A percentile compares a stretch with the other conserved stretches of the same genome.
phyloP scores from a whole-genome alignment of 129 eudicot genomes.

The Flaveria ramosissima region DNA sequence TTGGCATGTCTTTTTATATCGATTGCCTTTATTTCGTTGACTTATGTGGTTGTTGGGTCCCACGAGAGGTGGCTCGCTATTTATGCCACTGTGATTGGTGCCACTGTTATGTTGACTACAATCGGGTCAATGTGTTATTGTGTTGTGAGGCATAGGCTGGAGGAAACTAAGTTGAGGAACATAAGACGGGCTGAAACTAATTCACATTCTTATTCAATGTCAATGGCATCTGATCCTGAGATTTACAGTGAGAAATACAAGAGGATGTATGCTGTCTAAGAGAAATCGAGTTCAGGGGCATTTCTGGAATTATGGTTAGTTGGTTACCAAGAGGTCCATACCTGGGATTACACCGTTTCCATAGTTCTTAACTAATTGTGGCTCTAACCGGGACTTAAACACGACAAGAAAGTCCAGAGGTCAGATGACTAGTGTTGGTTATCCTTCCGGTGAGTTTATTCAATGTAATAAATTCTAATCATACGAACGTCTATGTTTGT shows the following conservation, averaged over 20 bases:
- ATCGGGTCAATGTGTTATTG: slow-evolving; percentile 93
- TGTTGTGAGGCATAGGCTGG: slow-evolving; percentile 71
- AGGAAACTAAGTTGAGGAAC: slow-evolving; percentile 64
- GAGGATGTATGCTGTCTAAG: slow-evolving; percentile 82
- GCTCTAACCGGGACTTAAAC: slow-evolving; percentile 1
- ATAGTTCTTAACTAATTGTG: not conserved
- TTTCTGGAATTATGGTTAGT: slow-evolving; percentile 11
- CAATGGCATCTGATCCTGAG: slow-evolving; percentile 73
- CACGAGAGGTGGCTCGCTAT: slow-evolving; percentile 78
- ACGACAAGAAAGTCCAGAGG: slow-evolving; percentile 18
- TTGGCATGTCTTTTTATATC: slow-evolving; percentile 81
- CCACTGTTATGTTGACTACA: slow-evolving; percentile 68
- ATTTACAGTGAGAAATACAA: slow-evolving; percentile 57
- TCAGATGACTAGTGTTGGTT: not conserved
- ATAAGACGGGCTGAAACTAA: slow-evolving; percentile 55
- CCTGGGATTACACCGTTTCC: not conserved
- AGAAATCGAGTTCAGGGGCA: not conserved
- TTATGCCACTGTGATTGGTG: slow-evolving; percentile 65
- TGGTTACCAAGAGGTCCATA: not conserved
- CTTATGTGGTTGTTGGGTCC: slow-evolving; percentile 80
- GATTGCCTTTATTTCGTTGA: slow-evolving; percentile 66
- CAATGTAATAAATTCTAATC: slow-evolving; percentile 17
- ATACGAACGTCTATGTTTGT: slow-evolving; percentile 29
- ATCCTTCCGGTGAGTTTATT: slow-evolving; percentile 33
- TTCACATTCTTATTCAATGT: slow-evolving; percentile 75